Conservation (phyloP, 306 rosid species). For the Lotus japonicus region DNA sequence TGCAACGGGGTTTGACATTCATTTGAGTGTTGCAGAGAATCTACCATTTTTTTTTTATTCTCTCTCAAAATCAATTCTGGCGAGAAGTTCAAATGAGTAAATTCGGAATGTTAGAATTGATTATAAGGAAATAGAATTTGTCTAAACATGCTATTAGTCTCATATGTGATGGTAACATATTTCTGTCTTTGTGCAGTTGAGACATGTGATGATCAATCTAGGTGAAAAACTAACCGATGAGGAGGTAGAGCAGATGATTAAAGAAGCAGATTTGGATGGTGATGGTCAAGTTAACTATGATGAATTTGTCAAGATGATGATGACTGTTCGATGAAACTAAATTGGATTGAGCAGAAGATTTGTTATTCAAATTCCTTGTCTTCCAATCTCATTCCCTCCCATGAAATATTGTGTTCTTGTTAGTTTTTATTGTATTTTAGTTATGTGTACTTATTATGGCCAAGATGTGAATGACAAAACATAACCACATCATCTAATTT, state of each 20-base stretch:
- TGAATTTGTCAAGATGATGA: conserved; percentile 87
- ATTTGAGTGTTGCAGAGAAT: too few species aligned
- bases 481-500: conserved; percentile 19
- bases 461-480: conserved; percentile 26
- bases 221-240: conserved; percentile 85
- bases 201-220: conserved; percentile 85
- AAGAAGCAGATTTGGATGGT: conserved; percentile 89
- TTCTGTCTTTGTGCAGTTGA: conserved; percentile 36
- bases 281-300: conserved; percentile 88
- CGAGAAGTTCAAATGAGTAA: too few species aligned
- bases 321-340: conserved; percentile 54
- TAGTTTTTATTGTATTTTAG: neutral
- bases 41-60: too few species aligned
- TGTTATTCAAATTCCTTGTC: conserved; percentile 5
- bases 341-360: neutral
- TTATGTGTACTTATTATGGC: conserved; percentile 6
- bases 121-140: too few species aligned
- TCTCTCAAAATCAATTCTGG: too few species aligned
- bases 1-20: conserved; percentile 36
- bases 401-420: neutral
- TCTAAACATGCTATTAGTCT: too few species aligned
- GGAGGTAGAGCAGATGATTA: conserved; percentile 87
- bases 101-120: too few species aligned
- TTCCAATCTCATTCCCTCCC: neutral
- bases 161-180: neutral